Evolutionary conservation across 2,329 filamentous ascomycete genomes (phyloP), one percentile per base, ranked within the genome.

Genomic region (Diaporthe sp.): DNA sequence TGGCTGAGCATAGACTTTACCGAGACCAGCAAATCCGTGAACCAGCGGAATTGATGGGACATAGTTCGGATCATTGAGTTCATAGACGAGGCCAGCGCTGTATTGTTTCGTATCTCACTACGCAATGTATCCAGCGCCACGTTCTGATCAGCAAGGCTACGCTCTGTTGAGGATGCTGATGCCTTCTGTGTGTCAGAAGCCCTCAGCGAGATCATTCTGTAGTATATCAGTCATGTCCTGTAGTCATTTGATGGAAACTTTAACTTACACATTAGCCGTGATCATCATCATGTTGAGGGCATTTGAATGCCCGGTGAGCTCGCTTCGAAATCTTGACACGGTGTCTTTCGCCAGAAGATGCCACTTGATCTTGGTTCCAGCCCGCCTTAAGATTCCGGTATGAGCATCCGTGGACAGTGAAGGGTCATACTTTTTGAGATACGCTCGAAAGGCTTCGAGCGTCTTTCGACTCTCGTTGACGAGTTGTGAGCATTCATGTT

Each of bases 231-330:
- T 8, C 4, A 55, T 28, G 3, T 55, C n/a, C 31, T 31, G 3
- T 2, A 28, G 28, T 2, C 3, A 28, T 28, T 28, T 2, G 28
- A 28, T 28, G 28, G 3, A 28, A 28, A 28, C 28, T 3, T 28
- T 3, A 3, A 28, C 28, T 34, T 34, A 58, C 55, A 58, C 31
- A 1, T 58, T 34, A 9, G 55, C 55, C 8, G 55, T 58, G 15
- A 58, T 13, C 55, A 58, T 58, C 55, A 58, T 58, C 55, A 58
- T 58, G 17, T 58, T 58, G 17, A 58, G 15, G 7, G 31, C 55
- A 58, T 58, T 58, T 3, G 28, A 58, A 8, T 58, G 55, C 20
- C 55, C 55, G 17, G 55, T 2, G 9, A 58, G 28, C 5, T 58
- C 55, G 7, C 4, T 15, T 20, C 55, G 28, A 22, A 58, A 58